Conservation (phyloP, 2,329 filamentous ascomycete species). For the Colletotrichum incanum region DNA sequence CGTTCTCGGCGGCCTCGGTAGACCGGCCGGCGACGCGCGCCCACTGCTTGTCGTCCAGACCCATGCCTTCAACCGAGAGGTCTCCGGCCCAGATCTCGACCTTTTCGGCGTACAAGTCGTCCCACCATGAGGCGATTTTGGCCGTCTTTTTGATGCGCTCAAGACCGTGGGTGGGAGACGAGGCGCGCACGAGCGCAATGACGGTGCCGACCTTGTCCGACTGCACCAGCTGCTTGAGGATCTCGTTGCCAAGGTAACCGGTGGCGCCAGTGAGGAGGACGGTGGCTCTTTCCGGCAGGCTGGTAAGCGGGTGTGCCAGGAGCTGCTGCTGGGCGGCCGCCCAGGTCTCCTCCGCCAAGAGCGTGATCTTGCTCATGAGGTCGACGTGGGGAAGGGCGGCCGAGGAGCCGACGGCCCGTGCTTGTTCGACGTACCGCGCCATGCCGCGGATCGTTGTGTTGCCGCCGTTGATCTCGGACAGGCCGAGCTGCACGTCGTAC, state of each 20-base stretch:
- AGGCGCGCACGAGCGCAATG: constrained; percentile 36
- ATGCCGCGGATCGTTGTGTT: constrained; percentile 44
- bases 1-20: constrained; percentile 4
- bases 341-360: not conserved
- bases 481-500: constrained; percentile 40
- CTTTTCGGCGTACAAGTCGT: not conserved
- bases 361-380: constrained; percentile 14
- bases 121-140: constrained; percentile 41
- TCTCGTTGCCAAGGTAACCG: constrained; percentile 32
- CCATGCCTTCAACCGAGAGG: constrained; percentile 15
- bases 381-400: constrained; percentile 2
- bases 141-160: constrained; percentile 36
- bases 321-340: not conserved
- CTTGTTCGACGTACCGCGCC: constrained; percentile 38
- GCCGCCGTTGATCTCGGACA: constrained; percentile 45
- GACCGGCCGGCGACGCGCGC: constrained; percentile 32
- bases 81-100: constrained; percentile 44
- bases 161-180: constrained; percentile 20
- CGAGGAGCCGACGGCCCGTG: not conserved
- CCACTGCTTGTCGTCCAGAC: constrained; percentile 30
- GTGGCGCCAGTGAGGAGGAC: constrained; percentile 29
- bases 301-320: not conserved
- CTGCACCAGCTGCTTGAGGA: constrained; percentile 21
- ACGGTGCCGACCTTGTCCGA: constrained; percentile 11
- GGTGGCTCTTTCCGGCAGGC: not conserved